These are phyloP conservation scores for Globisporangium parvum DNA, from an alignment of 352 stramenopile genomes.

Conservation along the genomic window DNA sequence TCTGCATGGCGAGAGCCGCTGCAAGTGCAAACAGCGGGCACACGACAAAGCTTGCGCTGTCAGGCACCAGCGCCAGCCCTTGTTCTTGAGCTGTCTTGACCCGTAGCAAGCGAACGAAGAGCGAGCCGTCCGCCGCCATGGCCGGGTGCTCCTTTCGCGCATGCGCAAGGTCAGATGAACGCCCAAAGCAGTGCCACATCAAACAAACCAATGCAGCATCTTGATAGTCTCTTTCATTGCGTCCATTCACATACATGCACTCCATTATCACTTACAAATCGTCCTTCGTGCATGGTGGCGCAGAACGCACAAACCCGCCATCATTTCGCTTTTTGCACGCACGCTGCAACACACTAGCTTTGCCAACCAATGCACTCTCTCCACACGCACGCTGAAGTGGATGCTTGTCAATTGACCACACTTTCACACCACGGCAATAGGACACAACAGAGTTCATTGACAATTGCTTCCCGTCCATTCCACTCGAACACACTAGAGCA, in stretches of 20 bases:
- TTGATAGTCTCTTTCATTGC: not conserved
- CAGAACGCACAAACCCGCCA: not conserved
- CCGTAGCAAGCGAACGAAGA: not conserved
- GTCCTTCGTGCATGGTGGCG: not conserved
- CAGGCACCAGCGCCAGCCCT: no score
- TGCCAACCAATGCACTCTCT: not conserved
- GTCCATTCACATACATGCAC: constrained; percentile 1
- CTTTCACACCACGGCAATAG: no score
- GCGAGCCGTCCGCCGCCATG: not conserved
- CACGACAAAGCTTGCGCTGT: no score
- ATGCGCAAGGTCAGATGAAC: not conserved
- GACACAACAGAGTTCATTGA: no score
- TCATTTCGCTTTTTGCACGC: not conserved
- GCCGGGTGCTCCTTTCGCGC: not conserved
- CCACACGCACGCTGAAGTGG: not conserved
- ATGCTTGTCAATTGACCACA: no score
- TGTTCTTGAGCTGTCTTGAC: not conserved
- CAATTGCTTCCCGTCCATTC: no score
- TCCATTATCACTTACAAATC: not conserved
- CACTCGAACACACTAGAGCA: no score
- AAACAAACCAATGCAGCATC: not conserved
- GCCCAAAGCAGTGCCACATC: constrained; percentile 1
- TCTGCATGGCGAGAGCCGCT: no score
- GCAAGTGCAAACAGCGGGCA: no score
- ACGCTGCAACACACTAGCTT: not conserved